Conservation (phyloP, 1,284 basidiomycete species). For the Heterobasidion parviporum region DNA sequence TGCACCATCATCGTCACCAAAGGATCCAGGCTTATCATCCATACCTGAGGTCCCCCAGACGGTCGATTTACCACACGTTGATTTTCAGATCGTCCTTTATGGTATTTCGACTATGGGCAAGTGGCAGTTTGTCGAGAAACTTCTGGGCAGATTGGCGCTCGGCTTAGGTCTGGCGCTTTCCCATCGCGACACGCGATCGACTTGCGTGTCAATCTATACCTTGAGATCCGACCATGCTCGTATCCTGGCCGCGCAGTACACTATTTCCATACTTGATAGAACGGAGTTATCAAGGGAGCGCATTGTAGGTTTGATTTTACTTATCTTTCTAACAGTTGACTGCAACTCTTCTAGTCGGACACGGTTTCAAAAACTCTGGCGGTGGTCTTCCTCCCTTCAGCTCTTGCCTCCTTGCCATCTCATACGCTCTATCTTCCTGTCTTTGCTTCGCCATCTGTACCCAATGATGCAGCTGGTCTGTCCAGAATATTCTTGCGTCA, state of each 20-base stretch:
- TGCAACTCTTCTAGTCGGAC: conserved; percentile 36
- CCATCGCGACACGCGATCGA: conserved; percentile 6
- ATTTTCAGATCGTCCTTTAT: conserved; percentile 56
- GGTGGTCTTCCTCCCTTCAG: conserved; percentile 50
- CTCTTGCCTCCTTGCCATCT: not conserved
- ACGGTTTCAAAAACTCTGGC: conserved; percentile 41
- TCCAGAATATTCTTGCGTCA: conserved; percentile 24
- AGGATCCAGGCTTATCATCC: conserved; percentile 28
- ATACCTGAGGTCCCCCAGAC: conserved; percentile 30
- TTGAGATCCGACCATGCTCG: conserved; percentile 7
- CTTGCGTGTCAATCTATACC: conserved; percentile 9
- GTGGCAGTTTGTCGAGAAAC: conserved; percentile 45
- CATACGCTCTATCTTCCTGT: conserved; percentile 1
- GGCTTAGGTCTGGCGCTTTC: conserved; percentile 18
- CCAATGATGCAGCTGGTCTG: conserved; percentile 22
- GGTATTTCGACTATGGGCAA: conserved; percentile 47
- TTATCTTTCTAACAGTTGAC: conserved; percentile 19
- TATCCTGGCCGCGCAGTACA: conserved; percentile 6
- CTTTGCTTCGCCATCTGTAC: conserved; percentile 26
- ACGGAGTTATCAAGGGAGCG: conserved; percentile 31
- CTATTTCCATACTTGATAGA: conserved; percentile 31
- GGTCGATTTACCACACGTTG: conserved; percentile 18
- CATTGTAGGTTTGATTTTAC: conserved; percentile 35
- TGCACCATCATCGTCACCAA: conserved; percentile 11
- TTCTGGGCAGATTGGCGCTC: conserved; percentile 36